These are phyloP conservation scores for Xylariaceae sp. DNA, from an alignment of 2,329 filamentous ascomycete species.

Conservation along the genomic window DNA sequence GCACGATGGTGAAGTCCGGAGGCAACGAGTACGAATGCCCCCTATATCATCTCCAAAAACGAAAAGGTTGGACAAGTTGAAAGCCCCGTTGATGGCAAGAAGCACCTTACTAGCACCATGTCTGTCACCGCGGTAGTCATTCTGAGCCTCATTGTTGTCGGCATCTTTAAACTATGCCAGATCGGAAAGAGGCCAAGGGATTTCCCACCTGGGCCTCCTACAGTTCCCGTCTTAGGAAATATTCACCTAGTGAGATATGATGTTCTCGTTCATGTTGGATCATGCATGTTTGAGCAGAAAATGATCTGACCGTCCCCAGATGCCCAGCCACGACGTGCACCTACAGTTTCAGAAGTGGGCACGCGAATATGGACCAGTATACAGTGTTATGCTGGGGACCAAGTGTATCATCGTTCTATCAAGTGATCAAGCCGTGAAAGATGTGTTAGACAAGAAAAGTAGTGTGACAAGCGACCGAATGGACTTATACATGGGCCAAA, in stretches of 20 bases:
- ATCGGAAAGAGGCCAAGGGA: slow-evolving; percentile 24
- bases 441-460: slow-evolving; percentile 47
- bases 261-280: not conserved
- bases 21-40: no score
- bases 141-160: no score
- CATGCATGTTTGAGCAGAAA: not conserved
- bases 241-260: slow-evolving; percentile 33
- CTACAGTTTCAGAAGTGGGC: slow-evolving; percentile 50
- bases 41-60: no score
- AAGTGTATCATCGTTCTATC: slow-evolving; percentile 45
- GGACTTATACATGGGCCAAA: slow-evolving; percentile 39
- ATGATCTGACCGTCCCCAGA: slow-evolving; percentile 22
- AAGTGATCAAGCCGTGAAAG: slow-evolving; percentile 42
- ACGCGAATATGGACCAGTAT: slow-evolving; percentile 44
- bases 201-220: slow-evolving; percentile 47
- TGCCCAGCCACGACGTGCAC: slow-evolving; percentile 39
- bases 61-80: no score
- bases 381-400: slow-evolving; percentile 46
- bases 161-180: not conserved
- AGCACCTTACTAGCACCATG: no score
- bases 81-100: no score
- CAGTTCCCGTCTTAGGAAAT: slow-evolving; percentile 47
- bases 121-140: no score
- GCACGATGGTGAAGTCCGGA: no score
- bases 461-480: slow-evolving; percentile 45